Evolutionary conservation across 768 basidiomycete species (phyloP).

Genomic region (Xerocomus spinulosus): DNA sequence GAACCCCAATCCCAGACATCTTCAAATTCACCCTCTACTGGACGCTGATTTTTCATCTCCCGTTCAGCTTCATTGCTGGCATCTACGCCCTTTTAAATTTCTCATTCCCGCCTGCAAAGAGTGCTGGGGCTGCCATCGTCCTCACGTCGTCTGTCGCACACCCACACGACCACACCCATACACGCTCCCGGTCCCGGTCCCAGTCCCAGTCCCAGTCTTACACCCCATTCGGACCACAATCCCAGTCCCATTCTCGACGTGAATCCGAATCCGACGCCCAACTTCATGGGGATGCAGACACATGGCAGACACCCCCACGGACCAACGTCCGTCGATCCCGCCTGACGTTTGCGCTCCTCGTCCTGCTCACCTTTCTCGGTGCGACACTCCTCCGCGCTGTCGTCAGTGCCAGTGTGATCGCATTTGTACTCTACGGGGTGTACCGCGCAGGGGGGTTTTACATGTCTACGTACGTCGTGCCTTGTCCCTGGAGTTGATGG

Average conservation of each 20-base stretch:
- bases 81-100: slow-evolving; percentile 41
- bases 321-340: slow-evolving; percentile 36
- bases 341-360: slow-evolving; percentile 37
- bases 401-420: slow-evolving; percentile 35
- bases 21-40: slow-evolving; percentile 47
- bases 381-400: slow-evolving; percentile 37
- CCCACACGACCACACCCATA: neutral
- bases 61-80: slow-evolving; percentile 38
- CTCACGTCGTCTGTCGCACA: neutral
- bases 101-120: slow-evolving; percentile 32
- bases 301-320: slow-evolving; percentile 15
- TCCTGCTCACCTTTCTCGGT: slow-evolving; percentile 34
- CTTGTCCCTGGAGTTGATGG: neutral
- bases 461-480: slow-evolving; percentile 37
- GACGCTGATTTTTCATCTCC: slow-evolving; percentile 44
- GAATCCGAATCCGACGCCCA: neutral
- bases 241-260: neutral
- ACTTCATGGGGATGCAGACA: neutral
- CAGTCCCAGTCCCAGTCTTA: neutral
- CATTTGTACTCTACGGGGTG: slow-evolving; percentile 37
- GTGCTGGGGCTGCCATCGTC: neutral
- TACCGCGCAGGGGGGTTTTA: slow-evolving; percentile 35
- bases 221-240: neutral
- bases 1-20: slow-evolving; percentile 28
- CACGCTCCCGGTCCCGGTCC: neutral